Evolutionary conservation across 2,329 filamentous ascomycete species (phyloP).

Genomic region (Emergomyces pasteurianus): DNA sequence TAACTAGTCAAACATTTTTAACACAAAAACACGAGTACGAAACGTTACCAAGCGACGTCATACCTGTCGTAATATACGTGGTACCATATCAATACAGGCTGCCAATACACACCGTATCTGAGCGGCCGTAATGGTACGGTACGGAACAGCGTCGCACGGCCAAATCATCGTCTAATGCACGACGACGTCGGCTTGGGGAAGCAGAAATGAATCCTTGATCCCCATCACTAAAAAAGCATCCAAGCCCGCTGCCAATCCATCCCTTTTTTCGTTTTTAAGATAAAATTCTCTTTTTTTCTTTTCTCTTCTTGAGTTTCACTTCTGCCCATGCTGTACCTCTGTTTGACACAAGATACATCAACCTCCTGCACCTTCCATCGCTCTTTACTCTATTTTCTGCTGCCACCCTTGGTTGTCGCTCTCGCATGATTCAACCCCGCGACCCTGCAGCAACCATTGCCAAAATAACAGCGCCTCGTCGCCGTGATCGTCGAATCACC

Average conservation of each 20-base stretch:
- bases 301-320: background rate
- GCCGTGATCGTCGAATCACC: background rate
- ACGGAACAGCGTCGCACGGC: background rate
- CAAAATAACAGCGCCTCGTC: background rate
- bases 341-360: constrained; percentile 7
- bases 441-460: constrained; percentile 1
- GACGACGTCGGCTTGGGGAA: background rate
- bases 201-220: background rate
- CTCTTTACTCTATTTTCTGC: constrained; percentile 3
- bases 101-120: background rate
- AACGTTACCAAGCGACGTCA: background rate
- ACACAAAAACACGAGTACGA: background rate
- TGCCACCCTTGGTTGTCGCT: background rate
- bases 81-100: background rate
- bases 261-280: too few relatives aligned
- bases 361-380: constrained; percentile 1
- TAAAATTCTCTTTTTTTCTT: background rate
- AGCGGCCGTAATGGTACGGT: background rate
- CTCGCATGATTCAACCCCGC: background rate
- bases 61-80: background rate
- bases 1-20: too few relatives aligned
- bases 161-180: background rate
- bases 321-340: constrained; percentile 3
- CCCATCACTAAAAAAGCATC: background rate
- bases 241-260: background rate